phyloP scores from a whole-genome alignment of 2,329 filamentous ascomycete genomes.

The Hymenoscyphus fraxineus region DNA sequence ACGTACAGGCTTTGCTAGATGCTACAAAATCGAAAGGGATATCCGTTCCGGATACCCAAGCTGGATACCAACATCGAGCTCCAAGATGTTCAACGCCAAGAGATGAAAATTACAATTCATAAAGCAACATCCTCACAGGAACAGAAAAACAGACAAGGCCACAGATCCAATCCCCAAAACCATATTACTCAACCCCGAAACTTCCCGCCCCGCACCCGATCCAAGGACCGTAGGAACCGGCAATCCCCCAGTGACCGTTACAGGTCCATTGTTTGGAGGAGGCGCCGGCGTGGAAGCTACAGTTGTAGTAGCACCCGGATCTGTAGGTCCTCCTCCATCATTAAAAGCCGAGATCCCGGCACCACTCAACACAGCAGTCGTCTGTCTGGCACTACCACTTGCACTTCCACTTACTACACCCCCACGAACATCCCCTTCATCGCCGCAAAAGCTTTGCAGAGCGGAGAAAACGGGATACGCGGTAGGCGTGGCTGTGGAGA shows the following conservation, averaged over 20 bases:
- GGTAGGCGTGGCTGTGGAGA: slow-evolving; percentile 10
- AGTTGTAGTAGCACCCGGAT: background rate
- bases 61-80: too few relatives aligned
- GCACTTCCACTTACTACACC: background rate
- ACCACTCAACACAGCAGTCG: background rate
- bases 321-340: background rate
- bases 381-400: background rate
- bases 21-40: too few relatives aligned
- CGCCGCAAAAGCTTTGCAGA: slow-evolving; percentile 17
- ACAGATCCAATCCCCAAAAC: background rate
- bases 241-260: slow-evolving; percentile 2
- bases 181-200: background rate
- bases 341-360: background rate
- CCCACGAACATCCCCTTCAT: slow-evolving; percentile 32
- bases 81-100: too few relatives aligned
- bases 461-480: slow-evolving; percentile 10
- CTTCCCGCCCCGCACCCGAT: background rate
- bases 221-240: background rate
- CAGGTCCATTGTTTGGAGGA: background rate
- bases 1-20: too few relatives aligned
- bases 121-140: background rate
- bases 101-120: background rate
- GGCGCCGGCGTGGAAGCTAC: background rate
- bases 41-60: too few relatives aligned
- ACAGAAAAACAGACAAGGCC: background rate